Percentiles rank a stretch among this genome's conserved stretches.
Conservation (phyloP, 192 early-diverging fungal species). For the Gryganskiella cystojenkinii region DNA sequence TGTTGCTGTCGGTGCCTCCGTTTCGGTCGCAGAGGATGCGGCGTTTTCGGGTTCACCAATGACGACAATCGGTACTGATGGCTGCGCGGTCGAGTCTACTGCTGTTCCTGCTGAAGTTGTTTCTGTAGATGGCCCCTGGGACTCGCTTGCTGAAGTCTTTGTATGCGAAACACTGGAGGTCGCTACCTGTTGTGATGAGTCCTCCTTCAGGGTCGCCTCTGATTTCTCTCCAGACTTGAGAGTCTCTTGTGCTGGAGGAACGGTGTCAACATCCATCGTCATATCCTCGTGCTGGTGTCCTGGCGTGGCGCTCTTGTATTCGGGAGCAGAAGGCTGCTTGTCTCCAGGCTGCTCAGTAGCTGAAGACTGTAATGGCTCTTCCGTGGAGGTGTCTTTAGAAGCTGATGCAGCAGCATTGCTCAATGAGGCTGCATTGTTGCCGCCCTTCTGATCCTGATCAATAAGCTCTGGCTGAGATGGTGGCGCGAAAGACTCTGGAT, state of each 20-base stretch:
- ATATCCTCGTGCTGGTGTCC: background rate
- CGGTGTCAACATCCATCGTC: constrained; percentile 11
- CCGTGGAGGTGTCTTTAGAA: background rate
- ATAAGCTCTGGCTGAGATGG: too few species aligned
- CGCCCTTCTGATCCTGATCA: background rate
- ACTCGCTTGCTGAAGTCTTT: background rate
- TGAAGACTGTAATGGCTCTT: background rate
- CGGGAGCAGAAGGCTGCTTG: too few species aligned
- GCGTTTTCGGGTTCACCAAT: too few species aligned
- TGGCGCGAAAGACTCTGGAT: too few species aligned
- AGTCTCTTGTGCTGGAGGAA: background rate
- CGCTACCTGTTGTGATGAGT: background rate
- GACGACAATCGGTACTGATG: too few species aligned
- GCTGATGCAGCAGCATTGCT: background rate
- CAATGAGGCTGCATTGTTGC: background rate
- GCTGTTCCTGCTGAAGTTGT: background rate
- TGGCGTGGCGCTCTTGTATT: too few species aligned
- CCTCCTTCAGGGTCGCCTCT: background rate
- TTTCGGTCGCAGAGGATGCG: background rate
- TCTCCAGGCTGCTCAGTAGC: background rate
- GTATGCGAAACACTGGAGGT: background rate
- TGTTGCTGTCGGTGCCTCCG: background rate
- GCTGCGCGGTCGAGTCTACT: too few species aligned
- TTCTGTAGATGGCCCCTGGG: background rate
- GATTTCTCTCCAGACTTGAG: background rate